Base-by-base conservation (phyloP, 805 yeast genomes). In the Metschnikowia reukaufii region DNA sequence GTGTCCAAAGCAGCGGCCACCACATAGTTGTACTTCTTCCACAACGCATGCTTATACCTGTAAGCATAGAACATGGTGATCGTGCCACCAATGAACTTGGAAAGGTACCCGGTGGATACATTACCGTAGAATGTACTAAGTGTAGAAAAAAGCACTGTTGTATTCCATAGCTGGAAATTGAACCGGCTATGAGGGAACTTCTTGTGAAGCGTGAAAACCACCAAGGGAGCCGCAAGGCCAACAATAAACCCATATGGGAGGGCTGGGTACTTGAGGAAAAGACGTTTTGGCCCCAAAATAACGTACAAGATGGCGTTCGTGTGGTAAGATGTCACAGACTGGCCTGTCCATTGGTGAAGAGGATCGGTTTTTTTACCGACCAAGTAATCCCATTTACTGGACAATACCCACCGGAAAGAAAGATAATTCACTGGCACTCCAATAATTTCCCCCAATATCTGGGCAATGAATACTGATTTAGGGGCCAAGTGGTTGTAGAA, bases 401-500 rank as follows among this genome's bases (percentile, higher is more conserved):
- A 49, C 23, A 77, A 45, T 17, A 77, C 74, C 80, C 82, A 78
- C 41, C 70, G 65, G 37, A 79, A 58, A 1, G 80, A 75, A 6
- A 69, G 40, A 54, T 77, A 78, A 54, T 78, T 79, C 52, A 77
- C 63, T 4, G 82, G 79, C n/a, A 76, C 73, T 6, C 82, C 82
- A 20, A 79, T 60, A 13, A 76, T 42, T 51, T 77, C 81, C 1
- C 83, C 83, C 53, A 73, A 68, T 4, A 79, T 51, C 54, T 79
- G 83, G 0, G 79, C 76, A 35, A 75, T 63, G 50, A 80, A 79
- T 7, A 79, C 76, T 2, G 67, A 59, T 30, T 63, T 68, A 1
- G 84, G 84, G 0, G 83, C 81, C 13, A 79, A 56, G 51, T 74
- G 74, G 59, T 74, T 77, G 62, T 79, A 79, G 52, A 77, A 76